Evolutionary conservation across 1,139 yeast genomes (phyloP).

Genomic region (Eremothecium coryli): DNA sequence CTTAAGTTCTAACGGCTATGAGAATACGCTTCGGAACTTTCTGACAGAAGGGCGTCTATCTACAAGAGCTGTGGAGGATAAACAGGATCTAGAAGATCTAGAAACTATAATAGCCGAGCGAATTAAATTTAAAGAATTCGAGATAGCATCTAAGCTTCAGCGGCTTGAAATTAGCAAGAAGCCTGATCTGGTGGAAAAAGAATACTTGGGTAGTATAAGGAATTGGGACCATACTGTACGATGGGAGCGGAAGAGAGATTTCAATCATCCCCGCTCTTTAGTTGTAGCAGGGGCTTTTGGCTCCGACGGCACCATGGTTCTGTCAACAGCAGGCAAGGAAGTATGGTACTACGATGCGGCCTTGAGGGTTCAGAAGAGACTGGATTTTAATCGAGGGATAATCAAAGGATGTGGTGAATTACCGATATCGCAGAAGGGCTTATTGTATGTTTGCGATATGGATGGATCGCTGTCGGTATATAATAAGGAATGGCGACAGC

Average conservation of each 20-base stretch:
- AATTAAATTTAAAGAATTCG: constrained; percentile 30
- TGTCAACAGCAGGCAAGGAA: constrained; percentile 17
- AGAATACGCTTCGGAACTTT: constrained; percentile 39
- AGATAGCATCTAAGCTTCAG: constrained; percentile 9
- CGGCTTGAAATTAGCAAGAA: no score
- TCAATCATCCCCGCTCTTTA: constrained; percentile 6
- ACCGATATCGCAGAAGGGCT: background rate
- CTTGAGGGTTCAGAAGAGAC: background rate
- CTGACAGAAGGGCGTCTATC: constrained; percentile 41
- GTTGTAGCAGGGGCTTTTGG: constrained; percentile 13
- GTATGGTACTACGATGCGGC: background rate
- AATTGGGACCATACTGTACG: constrained; percentile 16
- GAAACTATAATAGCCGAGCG: constrained; percentile 47
- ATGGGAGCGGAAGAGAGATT: constrained; percentile 5
- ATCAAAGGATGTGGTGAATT: background rate
- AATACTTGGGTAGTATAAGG: constrained; percentile 4
- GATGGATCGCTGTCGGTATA: constrained; percentile 30
- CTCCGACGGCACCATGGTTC: constrained; percentile 8
- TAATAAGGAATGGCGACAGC: constrained; percentile 6
- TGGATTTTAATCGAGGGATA: background rate
- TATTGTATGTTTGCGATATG: constrained; percentile 30
- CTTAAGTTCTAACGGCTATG: constrained; percentile 39
- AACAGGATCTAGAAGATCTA: constrained; percentile 36
- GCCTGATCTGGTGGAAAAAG: background rate
- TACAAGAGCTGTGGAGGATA: constrained; percentile 12